Conservation (phyloP, 164 flowering plant genomes). For the Protea cynaroides region DNA sequence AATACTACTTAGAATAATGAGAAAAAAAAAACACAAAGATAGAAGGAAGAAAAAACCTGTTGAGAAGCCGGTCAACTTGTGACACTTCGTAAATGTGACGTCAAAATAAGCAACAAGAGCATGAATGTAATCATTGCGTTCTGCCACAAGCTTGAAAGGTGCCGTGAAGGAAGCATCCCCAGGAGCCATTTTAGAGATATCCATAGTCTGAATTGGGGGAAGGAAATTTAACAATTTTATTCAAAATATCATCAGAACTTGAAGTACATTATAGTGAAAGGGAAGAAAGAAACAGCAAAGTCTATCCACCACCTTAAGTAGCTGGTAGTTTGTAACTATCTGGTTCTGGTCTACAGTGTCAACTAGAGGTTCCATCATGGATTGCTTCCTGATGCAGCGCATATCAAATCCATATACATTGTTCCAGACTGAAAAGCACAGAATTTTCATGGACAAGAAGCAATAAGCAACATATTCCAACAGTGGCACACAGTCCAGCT, state of each 20-base stretch:
- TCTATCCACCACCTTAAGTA: slow-evolving; percentile 59
- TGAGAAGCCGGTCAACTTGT: slow-evolving; percentile 85
- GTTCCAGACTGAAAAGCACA: slow-evolving; percentile 71
- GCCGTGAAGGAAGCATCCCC: slow-evolving; percentile 95
- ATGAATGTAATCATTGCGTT: slow-evolving; percentile 88
- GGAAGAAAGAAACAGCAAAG: neutral
- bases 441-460: neutral
- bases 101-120: slow-evolving; percentile 98
- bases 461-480: neutral
- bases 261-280: neutral
- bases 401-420: slow-evolving; percentile 94
- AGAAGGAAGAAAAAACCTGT: slow-evolving; percentile 51
- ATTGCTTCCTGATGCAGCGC: slow-evolving; percentile 93
- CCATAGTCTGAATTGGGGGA: slow-evolving; percentile 69
- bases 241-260: neutral
- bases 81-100: slow-evolving; percentile 88
- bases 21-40: neutral
- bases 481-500: neutral
- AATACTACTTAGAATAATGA: neutral
- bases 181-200: slow-evolving; percentile 85
- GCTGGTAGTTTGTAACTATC: slow-evolving; percentile 80
- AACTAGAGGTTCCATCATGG: slow-evolving; percentile 94
- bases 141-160: slow-evolving; percentile 89
- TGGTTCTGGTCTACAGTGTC: slow-evolving; percentile 93
- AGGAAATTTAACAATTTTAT: slow-evolving; percentile 1